phyloP scores from a whole-genome alignment of 495 filamentous ascomycete genomes.

The Amniculicola lignicola region DNA sequence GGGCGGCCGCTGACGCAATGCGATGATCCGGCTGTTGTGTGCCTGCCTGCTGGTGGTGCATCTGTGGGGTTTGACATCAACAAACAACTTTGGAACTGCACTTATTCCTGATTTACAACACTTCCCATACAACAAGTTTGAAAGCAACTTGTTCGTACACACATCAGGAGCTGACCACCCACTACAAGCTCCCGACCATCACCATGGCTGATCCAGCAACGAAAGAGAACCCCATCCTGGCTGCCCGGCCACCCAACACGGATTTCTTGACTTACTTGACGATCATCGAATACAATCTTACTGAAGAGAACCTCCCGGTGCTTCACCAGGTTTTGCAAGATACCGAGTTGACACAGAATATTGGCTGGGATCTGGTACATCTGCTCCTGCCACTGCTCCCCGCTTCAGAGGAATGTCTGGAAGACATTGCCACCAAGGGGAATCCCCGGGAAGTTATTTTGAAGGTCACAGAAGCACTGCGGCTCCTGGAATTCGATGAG shows the following conservation, averaged over 20 bases:
- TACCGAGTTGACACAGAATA: constrained; percentile 77
- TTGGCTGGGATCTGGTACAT: constrained; percentile 94
- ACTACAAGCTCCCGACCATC: too few relatives aligned
- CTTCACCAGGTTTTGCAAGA: constrained; percentile 80
- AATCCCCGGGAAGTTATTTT: constrained; percentile 93
- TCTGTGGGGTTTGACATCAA: too few relatives aligned
- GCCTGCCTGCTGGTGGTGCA: too few relatives aligned
- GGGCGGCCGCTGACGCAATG: too few relatives aligned
- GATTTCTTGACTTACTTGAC: constrained; percentile 89
- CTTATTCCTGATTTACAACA: too few relatives aligned
- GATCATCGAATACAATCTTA: constrained; percentile 80
- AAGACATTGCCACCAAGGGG: constrained; percentile 73
- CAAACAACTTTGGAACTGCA: too few relatives aligned
- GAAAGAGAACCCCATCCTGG: constrained; percentile 36
- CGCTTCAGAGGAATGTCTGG: constrained; percentile 68
- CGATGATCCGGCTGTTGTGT: too few relatives aligned
- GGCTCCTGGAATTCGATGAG: constrained; percentile 50
- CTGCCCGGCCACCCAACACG: constrained; percentile 60
- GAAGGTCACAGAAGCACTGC: constrained; percentile 74
- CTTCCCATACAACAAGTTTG: too few relatives aligned
- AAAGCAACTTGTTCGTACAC: too few relatives aligned
- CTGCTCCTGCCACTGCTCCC: constrained; percentile 75
- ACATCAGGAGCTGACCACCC: too few relatives aligned
- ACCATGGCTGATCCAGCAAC: constrained; percentile 18
- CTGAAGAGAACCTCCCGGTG: constrained; percentile 67